Evolutionary conservation across 495 filamentous ascomycete genomes (phyloP), one percentile per base, ranked within the genome.

Genomic region (Penicillium ucsense): DNA sequence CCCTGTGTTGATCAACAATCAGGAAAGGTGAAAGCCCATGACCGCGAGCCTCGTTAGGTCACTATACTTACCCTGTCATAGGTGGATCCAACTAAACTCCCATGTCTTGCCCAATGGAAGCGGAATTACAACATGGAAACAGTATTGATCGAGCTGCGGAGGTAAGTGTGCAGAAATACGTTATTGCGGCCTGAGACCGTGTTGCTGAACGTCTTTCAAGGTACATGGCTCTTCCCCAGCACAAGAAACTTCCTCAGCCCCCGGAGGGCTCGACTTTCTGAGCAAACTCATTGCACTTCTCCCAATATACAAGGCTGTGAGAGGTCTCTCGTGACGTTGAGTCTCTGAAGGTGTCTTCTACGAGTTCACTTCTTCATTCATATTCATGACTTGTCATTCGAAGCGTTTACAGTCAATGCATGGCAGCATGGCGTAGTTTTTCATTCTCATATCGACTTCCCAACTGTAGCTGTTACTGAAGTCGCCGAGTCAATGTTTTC

Each of bases 211-310:
- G 4, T 8, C 8, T 5, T 38, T 56, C 52, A 54, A 95, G 90
- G 65, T 94, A 85, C 56, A 98, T 98, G 92, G 91, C 91, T n/a
- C 75, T 88, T 40, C 83, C 87, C 29, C 79, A 84, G 56, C 79
- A 96, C 68, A 95, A 95, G 78, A 97, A 97, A 70, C 79, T 97
- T 8, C 84, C 88, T 9, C 92, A 98, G 63, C 92, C 94, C 44
- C 75, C 87, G 3, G 92, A 98, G 68, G 90, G 90, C 38, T 81
- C 84, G 40, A 88, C 79, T 47, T 96, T 84, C 61, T 75, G 57
- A 58, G 41, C 41, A 2, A 20, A 20, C 20, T 2, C 20, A 20
- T 20, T 20, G 20, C 20, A 20, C 20, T 20, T 20, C 20, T 20
- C 20, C 2, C 20, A 20, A 20, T 20, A 20, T 20, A 20, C 20